Evolutionary conservation across 2,329 filamentous ascomycete genomes (phyloP), one percentile per base, ranked within the genome.

Genomic region (Calonectria honghensis): DNA sequence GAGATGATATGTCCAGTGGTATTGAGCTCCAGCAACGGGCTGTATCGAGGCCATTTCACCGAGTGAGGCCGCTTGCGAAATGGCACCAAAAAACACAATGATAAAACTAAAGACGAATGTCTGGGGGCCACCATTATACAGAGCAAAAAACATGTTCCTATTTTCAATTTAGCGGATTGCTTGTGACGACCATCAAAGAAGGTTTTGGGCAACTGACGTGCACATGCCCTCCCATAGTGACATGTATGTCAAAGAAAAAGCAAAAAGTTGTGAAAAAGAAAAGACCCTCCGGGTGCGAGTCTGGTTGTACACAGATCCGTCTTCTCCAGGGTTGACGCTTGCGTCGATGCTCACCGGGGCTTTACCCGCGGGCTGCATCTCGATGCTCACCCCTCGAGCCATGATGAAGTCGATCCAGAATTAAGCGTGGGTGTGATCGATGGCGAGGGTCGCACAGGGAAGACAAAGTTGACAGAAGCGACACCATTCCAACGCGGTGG

Each of bases 61-160:
- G 11, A 80, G 52, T 0, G 79, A 80, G 0, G 79, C 79, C 14
- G 79, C 79, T 31, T 80, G 79, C 6, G 73, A 32, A 16, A 80
- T 80, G 41, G 79, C 79, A 0, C 79, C 79, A 11, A 29, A 80
- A 54, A 80, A 80, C n/a, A 80, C 79, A 1, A 80, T 80, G 14
- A 80, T 74, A 48, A 80, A 80, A 27, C 79, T 80, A 41, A 80
- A 80, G 13, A 80, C 6, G 16, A 80, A 80, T 1, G 79, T 80
- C 45, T 80, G 79, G 0, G 79, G 79, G 4, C 79, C 79, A 0
- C 79, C 79, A 29, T 80, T 80, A 70, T 63, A 80, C 1, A 80
- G 72, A 13, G 79, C 79, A 76, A 80, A 80, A 67, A 76, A 80
- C 79, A 80, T 80, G 57, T 80, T 80, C 13, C 79, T 80, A 32